Evolutionary conservation across 768 basidiomycete genomes (phyloP).

Genomic region (Collybia mongolica): DNA sequence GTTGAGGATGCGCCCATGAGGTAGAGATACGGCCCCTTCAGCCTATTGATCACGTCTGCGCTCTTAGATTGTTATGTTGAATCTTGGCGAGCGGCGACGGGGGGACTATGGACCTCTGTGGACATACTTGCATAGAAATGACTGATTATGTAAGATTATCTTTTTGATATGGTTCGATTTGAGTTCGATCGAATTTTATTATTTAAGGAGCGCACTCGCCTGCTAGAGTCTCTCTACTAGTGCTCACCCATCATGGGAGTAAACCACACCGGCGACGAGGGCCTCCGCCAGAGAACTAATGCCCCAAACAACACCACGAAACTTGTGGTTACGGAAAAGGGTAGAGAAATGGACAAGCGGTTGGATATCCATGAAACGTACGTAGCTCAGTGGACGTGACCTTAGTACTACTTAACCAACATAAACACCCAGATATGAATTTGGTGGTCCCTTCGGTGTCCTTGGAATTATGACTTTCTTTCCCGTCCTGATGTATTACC

Average conservation of each 20-base stretch:
- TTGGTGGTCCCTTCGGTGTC: slow-evolving; percentile 93
- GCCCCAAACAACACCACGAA: slow-evolving; percentile 22
- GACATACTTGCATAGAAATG: too few species aligned
- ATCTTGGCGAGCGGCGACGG: too few species aligned
- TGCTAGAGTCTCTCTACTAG: background rate
- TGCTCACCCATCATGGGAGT: slow-evolving; percentile 13
- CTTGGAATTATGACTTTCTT: slow-evolving; percentile 93
- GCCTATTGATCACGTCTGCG: too few species aligned
- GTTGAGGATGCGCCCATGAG: too few species aligned
- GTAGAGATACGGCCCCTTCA: too few species aligned
- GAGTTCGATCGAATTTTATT: slow-evolving; percentile 15
- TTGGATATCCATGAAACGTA: slow-evolving; percentile 71
- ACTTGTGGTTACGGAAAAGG: slow-evolving; percentile 60
- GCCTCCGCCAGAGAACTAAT: slow-evolving; percentile 21
- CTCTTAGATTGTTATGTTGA: too few species aligned
- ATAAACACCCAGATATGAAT: slow-evolving; percentile 76
- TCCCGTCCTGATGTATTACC: slow-evolving; percentile 95
- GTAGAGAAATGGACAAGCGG: slow-evolving; percentile 68
- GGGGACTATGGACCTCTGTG: too few species aligned
- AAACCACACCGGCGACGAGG: slow-evolving; percentile 12
- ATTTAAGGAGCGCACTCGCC: background rate
- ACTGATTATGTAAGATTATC: slow-evolving; percentile 1
- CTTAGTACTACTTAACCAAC: background rate
- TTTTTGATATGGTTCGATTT: slow-evolving; percentile 14
- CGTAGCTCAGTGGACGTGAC: slow-evolving; percentile 15